phyloP scores from a whole-genome alignment of 441 rosid species.

The Syzygium syzygioides region DNA sequence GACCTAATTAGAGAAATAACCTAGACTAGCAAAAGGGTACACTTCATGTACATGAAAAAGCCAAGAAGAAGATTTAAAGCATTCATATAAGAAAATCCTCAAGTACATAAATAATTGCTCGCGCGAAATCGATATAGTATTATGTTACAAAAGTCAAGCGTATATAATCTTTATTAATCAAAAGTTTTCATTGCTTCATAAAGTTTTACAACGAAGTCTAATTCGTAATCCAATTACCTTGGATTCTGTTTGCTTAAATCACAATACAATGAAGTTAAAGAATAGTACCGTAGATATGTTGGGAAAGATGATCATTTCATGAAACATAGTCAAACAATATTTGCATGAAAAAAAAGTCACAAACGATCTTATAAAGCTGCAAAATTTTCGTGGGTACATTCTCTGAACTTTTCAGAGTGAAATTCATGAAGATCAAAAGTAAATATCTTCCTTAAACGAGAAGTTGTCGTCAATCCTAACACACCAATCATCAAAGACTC shows the following conservation, averaged over 20 bases:
- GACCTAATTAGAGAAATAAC: neutral
- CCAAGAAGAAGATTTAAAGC: neutral
- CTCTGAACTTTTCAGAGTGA: neutral
- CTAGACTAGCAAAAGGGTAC: neutral
- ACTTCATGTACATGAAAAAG: neutral
- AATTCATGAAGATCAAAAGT: neutral
- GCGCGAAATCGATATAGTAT: neutral
- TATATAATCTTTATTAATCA: too few relatives aligned
- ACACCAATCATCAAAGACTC: neutral
- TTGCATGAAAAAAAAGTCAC: neutral
- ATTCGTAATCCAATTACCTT: too few relatives aligned
- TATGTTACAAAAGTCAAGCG: neutral
- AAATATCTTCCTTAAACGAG: neutral
- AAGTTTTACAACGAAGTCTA: too few relatives aligned
- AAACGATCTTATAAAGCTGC: neutral
- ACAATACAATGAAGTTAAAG: too few relatives aligned
- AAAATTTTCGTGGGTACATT: neutral
- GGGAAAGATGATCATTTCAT: neutral
- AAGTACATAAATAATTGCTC: neutral
- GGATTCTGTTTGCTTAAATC: too few relatives aligned
- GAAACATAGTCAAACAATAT: neutral
- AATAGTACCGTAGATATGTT: neutral
- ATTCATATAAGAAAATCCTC: neutral
- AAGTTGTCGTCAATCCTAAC: neutral
- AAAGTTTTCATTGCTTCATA: too few relatives aligned